phyloP scores from a whole-genome alignment of 345 rosid species.

The Triadica sebifera region DNA sequence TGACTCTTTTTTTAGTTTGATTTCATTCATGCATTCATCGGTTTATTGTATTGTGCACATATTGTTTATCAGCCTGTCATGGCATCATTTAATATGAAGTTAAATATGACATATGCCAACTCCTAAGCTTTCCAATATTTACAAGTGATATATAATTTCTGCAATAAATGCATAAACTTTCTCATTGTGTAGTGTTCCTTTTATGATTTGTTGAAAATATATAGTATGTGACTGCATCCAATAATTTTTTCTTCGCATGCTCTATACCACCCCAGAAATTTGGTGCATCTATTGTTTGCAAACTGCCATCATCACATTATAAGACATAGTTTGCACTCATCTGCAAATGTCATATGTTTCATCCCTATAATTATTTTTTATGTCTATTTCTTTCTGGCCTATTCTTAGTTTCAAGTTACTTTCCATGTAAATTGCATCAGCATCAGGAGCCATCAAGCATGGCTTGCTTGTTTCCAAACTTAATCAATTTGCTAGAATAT shows the following conservation, averaged over 20 bases:
- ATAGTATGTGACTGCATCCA: too few species aligned
- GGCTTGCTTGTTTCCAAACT: neutral
- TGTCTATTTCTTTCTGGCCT: neutral
- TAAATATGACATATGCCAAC: too few species aligned
- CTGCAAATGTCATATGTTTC: neutral
- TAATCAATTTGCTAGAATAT: neutral
- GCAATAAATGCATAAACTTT: neutral
- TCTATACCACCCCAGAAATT: neutral
- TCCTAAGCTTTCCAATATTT: too few species aligned
- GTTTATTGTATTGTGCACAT: too few species aligned
- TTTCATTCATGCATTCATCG: too few species aligned
- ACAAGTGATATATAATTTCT: neutral
- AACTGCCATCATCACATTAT: neutral
- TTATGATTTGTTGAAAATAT: too few species aligned
- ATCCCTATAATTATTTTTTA: neutral
- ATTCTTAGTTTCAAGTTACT: neutral
- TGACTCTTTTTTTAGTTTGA: too few species aligned
- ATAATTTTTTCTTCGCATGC: too few species aligned
- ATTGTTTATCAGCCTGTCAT: too few species aligned
- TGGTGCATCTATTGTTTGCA: neutral
- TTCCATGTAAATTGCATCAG: neutral
- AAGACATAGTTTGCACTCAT: neutral
- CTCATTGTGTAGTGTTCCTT: neutral
- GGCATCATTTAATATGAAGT: too few species aligned
- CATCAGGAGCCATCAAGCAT: neutral